Evolutionary conservation across 306 rosid species (phyloP), one percentile per base, ranked within the genome.

Genomic region (Pachyrhizus erosus): DNA sequence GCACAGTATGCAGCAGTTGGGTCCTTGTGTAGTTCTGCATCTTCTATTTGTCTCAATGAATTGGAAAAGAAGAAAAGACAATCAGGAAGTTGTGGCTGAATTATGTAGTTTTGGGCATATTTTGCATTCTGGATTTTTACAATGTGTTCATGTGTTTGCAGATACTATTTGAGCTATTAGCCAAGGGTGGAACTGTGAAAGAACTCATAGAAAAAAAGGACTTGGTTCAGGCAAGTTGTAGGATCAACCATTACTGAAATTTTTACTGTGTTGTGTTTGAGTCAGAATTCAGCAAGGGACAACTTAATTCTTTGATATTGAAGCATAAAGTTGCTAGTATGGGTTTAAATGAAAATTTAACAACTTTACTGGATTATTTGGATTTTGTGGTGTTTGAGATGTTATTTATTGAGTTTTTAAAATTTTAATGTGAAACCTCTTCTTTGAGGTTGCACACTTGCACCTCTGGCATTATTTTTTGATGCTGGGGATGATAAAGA

Each of bases 141-240:
- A 67, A 37, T 39, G 77, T 39, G 61, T 80, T 45, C 34, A 64
- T 78, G 23, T 65, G 70, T 68, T 86, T 87, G 79, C 87, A 93
- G 98, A 92, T 96, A 81, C 84, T 96, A 70, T 96, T 91, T 70
- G 97, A 91, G 87, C 91, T 96, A 68, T 89, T 96, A 78, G 96
- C 96, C 72, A 87, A 92, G 78, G 99, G 97, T 70, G 99, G 99
- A 82, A 93, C 93, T 7, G 93, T 96, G 24, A 92, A 92, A 89
- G 93, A 92, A 61, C 65, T 96, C 70, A 92, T 93, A 70, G 80
- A 86, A 84, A 97, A 91, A 75, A 96, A 91, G 80, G 92, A 93
- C 86, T 90, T 96, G 86, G 94, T 96, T 89, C 98, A 93, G 98
- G 99, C 84, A 85, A 88, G 92, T 77, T 78, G 69, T 65, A 15